phyloP scores from a whole-genome alignment of 2,329 filamentous ascomycete species.

The Exophiala viscosa region DNA sequence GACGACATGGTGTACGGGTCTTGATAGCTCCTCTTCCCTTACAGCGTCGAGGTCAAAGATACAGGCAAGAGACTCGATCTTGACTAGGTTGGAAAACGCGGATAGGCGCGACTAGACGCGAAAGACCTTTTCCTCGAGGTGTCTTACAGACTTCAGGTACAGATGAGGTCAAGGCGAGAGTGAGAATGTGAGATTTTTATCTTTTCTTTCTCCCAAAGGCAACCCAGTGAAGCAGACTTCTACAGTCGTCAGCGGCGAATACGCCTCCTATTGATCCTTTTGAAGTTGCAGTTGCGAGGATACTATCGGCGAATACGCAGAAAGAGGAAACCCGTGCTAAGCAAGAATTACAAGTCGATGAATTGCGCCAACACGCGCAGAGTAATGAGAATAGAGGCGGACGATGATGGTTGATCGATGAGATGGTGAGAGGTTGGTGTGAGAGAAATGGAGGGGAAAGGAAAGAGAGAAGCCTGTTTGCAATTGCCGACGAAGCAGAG shows the following conservation, averaged over 20 bases:
- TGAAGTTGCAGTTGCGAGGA: conserved; percentile 8
- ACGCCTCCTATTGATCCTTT: conserved; percentile 5
- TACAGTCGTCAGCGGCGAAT: conserved; percentile 19
- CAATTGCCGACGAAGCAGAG: no score
- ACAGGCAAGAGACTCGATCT: conserved; percentile 4
- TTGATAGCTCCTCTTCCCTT: conserved; percentile 7
- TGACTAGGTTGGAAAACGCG: background rate
- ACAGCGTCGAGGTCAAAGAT: conserved; percentile 17
- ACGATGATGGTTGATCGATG: conserved; percentile 1
- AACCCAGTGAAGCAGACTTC: conserved; percentile 16
- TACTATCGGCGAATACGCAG: conserved; percentile 14
- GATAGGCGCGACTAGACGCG: conserved; percentile 1
- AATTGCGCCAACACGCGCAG: conserved; percentile 17
- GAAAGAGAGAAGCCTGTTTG: no score
- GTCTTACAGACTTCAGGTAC: conserved; percentile 14
- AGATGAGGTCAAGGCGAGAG: conserved; percentile 7
- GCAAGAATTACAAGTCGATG: conserved; percentile 17
- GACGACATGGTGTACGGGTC: conserved; percentile 60
- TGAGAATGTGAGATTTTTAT: conserved; percentile 7
- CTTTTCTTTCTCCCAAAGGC: conserved; percentile 6
- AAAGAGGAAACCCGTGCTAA: conserved; percentile 6
- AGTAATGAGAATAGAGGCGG: conserved; percentile 1
- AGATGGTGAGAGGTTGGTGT: conserved; percentile 5
- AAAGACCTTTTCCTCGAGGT: conserved; percentile 1
- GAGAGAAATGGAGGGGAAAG: conserved; percentile 3